Evolutionary conservation across 2,329 filamentous ascomycete genomes (phyloP), one percentile per base, ranked within the genome.

Genomic region (Fusarium anguioides): DNA sequence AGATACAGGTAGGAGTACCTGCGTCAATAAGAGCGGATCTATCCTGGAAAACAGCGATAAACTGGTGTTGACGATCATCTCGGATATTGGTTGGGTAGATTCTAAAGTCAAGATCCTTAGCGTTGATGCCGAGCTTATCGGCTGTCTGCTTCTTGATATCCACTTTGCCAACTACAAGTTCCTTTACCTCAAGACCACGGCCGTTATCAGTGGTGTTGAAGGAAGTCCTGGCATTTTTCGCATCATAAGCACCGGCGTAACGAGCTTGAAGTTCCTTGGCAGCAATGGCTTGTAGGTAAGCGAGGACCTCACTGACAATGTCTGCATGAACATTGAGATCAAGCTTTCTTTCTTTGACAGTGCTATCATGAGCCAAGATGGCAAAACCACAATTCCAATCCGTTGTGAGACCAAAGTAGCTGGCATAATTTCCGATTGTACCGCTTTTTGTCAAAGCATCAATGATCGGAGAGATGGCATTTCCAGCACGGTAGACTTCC

Each of bases 271-370:
- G 15, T n/a, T 72, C 70, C 4, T 70, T 31, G 4, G 59, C 59
- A 0, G 69, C 57, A 41, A 68, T 47, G 1, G 5, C 39, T 17
- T 55, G 46, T 2, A 71, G 4, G 4, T 71, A 45, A 0, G 46
- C 67, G 6, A 72, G 27, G 4, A 64, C 36, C 36, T 74, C 71
- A 8, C 74, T 76, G 0, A 75, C 72, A 17, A 78, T 47, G 27
- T 78, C 77, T 0, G 70, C 77, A n/a, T 77, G 63, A 0, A 77
- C 76, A 14, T 79, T 77, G 8, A 78, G 70, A 33, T 78, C 76
- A 5, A 75, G 72, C 12, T 64, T 71, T 4, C 69, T 56, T 11
- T 68, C 57, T 3, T 66, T 39, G 0, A 64, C 61, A 11, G 40
- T 66, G 9, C 44, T 47, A n/a, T 79, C 76, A 62, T 77, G 76